Conservation (phyloP, 805 yeast species). For the Pichia heedii region DNA sequence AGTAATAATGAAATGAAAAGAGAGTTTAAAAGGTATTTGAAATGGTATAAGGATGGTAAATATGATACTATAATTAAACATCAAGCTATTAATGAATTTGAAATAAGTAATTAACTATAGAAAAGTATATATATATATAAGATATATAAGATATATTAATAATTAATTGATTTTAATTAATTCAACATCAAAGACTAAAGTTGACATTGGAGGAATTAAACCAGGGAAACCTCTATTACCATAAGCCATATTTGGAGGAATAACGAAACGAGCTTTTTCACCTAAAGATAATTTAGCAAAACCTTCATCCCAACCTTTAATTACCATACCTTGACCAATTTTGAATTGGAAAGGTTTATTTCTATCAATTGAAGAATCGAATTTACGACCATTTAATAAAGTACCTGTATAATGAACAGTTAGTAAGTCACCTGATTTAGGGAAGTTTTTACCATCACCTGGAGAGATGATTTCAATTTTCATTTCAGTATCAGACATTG, state of each 20-base stretch:
- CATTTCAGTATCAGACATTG: too few relatives aligned
- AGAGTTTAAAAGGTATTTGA: neutral
- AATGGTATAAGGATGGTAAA: conserved; percentile 8
- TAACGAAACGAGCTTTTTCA: conserved; percentile 84
- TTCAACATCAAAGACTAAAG: conserved; percentile 80
- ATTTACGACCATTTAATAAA: conserved; percentile 89
- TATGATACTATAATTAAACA: conserved; percentile 13
- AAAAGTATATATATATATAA: neutral
- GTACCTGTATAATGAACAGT: conserved; percentile 96
- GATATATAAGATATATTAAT: neutral
- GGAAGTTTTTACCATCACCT: conserved; percentile 81
- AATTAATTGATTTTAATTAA: conserved; percentile 45
- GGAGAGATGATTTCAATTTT: conserved; percentile 29
- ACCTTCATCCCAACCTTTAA: conserved; percentile 94
- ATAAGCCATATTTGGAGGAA: conserved; percentile 90
- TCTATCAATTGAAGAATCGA: conserved; percentile 92
- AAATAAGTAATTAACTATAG: conserved; percentile 16
- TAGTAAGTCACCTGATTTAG: conserved; percentile 78
- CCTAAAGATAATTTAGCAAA: conserved; percentile 90
- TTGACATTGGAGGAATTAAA: conserved; percentile 92
- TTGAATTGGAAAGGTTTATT: conserved; percentile 90
- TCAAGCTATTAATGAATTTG: conserved; percentile 13
- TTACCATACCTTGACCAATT: conserved; percentile 95
- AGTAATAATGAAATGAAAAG: neutral
- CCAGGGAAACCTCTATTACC: conserved; percentile 96